phyloP scores from a whole-genome alignment of 805 yeast genomes.

The Brettanomyces sp. region DNA sequence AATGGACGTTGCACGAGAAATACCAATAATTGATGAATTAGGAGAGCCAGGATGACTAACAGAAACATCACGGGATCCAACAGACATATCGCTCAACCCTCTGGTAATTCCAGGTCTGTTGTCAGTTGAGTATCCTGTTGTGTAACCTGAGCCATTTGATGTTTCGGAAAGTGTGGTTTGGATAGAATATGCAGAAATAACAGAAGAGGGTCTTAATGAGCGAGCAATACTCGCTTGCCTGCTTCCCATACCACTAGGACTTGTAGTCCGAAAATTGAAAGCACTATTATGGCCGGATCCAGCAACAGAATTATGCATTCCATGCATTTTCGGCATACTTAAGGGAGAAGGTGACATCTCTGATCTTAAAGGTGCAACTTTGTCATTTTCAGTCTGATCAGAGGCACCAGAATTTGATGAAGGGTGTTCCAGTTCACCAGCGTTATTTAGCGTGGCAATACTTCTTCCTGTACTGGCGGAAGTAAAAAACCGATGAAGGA shows the following conservation, averaged over 20 bases:
- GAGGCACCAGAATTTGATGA: no score
- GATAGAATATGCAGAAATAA: conserved; percentile 40
- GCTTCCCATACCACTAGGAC: background rate
- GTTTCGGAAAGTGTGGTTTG: conserved; percentile 44
- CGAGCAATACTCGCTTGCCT: background rate
- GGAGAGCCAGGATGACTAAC: conserved; percentile 24
- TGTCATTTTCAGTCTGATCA: no score
- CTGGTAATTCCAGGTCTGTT: conserved; percentile 20
- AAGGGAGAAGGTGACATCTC: no score
- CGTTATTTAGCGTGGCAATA: no score
- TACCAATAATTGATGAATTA: conserved; percentile 22
- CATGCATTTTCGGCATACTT: no score
- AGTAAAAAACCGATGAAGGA: no score
- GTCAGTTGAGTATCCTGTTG: conserved; percentile 29
- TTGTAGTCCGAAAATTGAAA: no score
- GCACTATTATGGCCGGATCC: background rate
- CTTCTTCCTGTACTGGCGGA: no score
- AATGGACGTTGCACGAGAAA: conserved; percentile 27
- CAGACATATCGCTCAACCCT: conserved; percentile 26
- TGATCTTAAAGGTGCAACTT: no score
- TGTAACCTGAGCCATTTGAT: conserved; percentile 34
- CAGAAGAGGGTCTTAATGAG: conserved; percentile 40
- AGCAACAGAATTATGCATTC: background rate
- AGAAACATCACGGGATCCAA: conserved; percentile 12
- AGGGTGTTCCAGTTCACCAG: no score